Conservation (phyloP, 2,329 filamentous ascomycete genomes). For the Beauveria bassiana region DNA sequence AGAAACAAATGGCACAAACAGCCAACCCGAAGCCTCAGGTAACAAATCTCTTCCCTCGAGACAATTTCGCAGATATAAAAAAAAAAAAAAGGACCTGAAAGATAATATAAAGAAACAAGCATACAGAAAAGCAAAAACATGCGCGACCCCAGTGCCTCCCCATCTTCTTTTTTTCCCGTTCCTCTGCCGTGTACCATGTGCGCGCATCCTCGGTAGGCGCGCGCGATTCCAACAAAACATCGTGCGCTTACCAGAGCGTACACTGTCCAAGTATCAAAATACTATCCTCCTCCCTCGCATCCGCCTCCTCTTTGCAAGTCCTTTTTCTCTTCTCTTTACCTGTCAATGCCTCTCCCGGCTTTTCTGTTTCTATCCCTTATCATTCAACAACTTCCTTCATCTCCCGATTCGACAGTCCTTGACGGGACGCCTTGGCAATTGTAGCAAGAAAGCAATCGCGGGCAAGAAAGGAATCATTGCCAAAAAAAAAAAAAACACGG, state of each 20-base stretch:
- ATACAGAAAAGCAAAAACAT: not conserved
- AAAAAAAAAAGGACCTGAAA: constrained; percentile 9
- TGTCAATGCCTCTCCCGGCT: not conserved
- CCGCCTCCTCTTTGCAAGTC: not conserved
- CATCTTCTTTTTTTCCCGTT: not conserved
- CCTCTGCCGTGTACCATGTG: not conserved
- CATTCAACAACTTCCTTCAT: not conserved
- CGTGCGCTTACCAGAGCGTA: constrained; percentile 1
- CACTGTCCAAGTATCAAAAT: not conserved
- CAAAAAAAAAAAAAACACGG: not conserved
- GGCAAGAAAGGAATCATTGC: not conserved
- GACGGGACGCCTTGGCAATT: not conserved
- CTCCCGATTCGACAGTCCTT: not conserved
- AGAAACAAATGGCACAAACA: constrained; percentile 6
- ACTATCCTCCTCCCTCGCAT: not conserved
- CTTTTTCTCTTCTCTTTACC: not conserved
- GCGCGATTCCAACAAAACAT: not conserved
- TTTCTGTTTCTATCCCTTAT: not conserved
- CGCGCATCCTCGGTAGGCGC: not conserved
- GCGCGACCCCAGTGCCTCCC: not conserved
- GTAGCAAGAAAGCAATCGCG: not conserved
- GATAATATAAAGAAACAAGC: not conserved
- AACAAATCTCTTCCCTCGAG: not conserved
- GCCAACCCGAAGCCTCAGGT: constrained; percentile 6
- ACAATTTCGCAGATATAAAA: constrained; percentile 10